Conservation (phyloP, 768 basidiomycete species). For the Lactarius evosmus region DNA sequence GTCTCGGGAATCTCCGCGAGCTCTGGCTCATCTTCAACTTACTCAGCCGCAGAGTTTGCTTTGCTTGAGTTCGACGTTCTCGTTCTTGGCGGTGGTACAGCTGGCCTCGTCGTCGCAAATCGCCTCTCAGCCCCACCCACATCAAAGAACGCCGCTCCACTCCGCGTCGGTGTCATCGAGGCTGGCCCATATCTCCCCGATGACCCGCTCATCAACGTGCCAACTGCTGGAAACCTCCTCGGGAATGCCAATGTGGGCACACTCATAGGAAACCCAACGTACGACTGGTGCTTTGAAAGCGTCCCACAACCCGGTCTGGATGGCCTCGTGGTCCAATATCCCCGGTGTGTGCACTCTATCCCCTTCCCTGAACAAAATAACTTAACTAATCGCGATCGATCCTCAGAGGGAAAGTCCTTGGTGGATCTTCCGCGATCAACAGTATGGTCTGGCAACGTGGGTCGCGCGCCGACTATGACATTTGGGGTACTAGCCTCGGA, state of each 20-base stretch:
- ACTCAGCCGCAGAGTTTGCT: constrained; percentile 22
- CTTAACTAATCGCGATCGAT: neutral
- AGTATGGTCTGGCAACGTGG: constrained; percentile 28
- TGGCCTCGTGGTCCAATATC: constrained; percentile 22
- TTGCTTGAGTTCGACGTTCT: constrained; percentile 22
- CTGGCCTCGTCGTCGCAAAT: constrained; percentile 25
- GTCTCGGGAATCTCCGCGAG: neutral
- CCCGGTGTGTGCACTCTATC: constrained; percentile 6
- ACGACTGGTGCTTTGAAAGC: constrained; percentile 26
- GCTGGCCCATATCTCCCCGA: constrained; percentile 23
- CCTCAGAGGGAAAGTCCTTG: constrained; percentile 25
- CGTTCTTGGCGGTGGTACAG: constrained; percentile 24
- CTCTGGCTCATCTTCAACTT: neutral
- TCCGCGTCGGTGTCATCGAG: constrained; percentile 27
- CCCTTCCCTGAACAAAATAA: neutral
- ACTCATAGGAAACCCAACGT: constrained; percentile 23
- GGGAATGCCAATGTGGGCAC: constrained; percentile 24
- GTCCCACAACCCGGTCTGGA: constrained; percentile 24
- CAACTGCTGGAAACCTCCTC: constrained; percentile 26
- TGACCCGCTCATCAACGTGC: constrained; percentile 25
- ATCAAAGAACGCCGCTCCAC: constrained; percentile 8
- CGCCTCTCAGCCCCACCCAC: constrained; percentile 23
- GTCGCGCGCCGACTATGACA: constrained; percentile 23
- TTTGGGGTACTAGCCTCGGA: constrained; percentile 21
- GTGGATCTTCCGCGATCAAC: constrained; percentile 26